Base-by-base conservation (phyloP, 805 yeast genomes). In the Jamesozyma jinghongensis region DNA sequence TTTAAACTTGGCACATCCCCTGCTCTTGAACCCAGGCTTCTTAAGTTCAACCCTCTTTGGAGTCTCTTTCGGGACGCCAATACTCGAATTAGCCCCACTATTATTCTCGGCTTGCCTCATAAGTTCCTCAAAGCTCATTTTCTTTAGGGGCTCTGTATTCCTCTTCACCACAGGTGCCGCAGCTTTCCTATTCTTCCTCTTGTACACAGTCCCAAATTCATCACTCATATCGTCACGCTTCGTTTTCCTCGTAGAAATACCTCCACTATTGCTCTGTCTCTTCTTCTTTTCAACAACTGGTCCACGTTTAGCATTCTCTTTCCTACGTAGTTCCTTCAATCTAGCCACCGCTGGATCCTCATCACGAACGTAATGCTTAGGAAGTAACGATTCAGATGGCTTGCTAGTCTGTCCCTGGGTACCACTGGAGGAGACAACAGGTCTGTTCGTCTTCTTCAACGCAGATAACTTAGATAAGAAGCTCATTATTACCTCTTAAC, bases 271-370 rank as follows among this genome's bases (percentile, higher is more conserved):
- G 3, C 11, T 29, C 17, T 1, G 12, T 16, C 14, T 17, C 31
- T 18, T 36, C 25, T 8, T 51, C 42, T 67, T 66, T 26, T 53
- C 51, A 36, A 65, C 66, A 40, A 65, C 58, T 33, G 65, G 65
- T 17, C 56, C 58, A 34, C 54, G 61, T 40, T 56, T 59, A 29
- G 73, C 73, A 31, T 62, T 67, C 46, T 82, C 86, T 32, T 67
- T 60, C 44, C 75, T 65, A 53, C 90, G 65, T 2, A 79, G 75
- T 43, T 80, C 87, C 48, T 82, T 82, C 30, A 82, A 62, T 42
- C 81, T 60, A 29, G 75, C 76, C 7, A 82, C 85, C 3, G 85
- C 85, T 0, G 88, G 86, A 53, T 82, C 90, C 4, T 71, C 66
- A 18, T 62, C 56, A 38, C 68, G 49, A 2, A 54, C 46, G 33